These are phyloP conservation scores for Inosperma sp. DNA, from an alignment of 768 basidiomycete genomes.

Conservation along the genomic window DNA sequence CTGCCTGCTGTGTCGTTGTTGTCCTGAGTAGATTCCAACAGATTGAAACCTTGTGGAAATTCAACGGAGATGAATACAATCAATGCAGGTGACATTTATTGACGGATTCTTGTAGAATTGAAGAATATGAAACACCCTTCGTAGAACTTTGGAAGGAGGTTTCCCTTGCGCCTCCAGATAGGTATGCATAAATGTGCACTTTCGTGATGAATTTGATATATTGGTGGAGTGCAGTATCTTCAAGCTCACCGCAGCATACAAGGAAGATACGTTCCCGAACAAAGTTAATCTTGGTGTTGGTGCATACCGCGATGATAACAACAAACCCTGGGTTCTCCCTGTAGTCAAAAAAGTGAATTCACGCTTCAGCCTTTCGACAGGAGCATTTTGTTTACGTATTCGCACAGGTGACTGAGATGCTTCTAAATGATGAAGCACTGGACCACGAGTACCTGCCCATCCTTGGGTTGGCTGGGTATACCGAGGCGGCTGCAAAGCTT, in stretches of 20 bases:
- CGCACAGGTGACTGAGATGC: slow-evolving; percentile 62
- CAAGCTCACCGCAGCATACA: slow-evolving; percentile 87
- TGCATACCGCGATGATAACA: slow-evolving; percentile 84
- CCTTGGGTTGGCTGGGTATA: slow-evolving; percentile 81
- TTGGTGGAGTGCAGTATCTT: slow-evolving; percentile 63
- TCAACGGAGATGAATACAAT: slow-evolving; percentile 1
- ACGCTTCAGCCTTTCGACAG: neutral
- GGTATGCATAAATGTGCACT: slow-evolving; percentile 37
- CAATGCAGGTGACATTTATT: neutral
- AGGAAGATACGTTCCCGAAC: slow-evolving; percentile 64
- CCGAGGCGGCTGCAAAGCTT: slow-evolving; percentile 72
- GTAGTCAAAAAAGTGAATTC: slow-evolving; percentile 77
- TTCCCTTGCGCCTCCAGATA: slow-evolving; percentile 82
- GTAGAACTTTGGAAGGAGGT: slow-evolving; percentile 72
- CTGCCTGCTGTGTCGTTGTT: too few species aligned
- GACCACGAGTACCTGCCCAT: slow-evolving; percentile 95
- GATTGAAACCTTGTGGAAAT: too few species aligned
- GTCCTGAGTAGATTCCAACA: too few species aligned
- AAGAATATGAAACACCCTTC: slow-evolving; percentile 10
- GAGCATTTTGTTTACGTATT: slow-evolving; percentile 1
- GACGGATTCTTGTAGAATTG: neutral
- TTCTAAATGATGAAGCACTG: slow-evolving; percentile 63
- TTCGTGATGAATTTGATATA: neutral
- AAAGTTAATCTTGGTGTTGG: slow-evolving; percentile 94
- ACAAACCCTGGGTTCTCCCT: slow-evolving; percentile 89